Evolutionary conservation across 2,329 filamentous ascomycete species (phyloP), one percentile per base, ranked within the genome.

Genomic region (Fusarium coicis): DNA sequence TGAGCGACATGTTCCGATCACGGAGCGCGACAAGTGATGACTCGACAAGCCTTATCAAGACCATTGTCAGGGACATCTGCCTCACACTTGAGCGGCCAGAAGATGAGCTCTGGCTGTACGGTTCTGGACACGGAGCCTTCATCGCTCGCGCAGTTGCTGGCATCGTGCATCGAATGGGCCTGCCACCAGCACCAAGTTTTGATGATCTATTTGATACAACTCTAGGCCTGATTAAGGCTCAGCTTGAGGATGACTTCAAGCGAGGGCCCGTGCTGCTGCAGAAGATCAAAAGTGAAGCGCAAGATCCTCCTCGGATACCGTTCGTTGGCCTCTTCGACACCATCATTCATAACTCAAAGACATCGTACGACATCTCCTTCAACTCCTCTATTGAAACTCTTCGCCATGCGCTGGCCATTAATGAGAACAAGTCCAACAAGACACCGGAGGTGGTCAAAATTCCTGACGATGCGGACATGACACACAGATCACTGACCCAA

Each of bases 251-350:
- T 3, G 76, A 77, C 34, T 73, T 69, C 28, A 66, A 54, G 9
- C 36, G 61, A 32, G 76, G 74, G 0, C 68, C 71, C 4, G 58
- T 69, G 5, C 30, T 77, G 15, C 19, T 68, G 14, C 59, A 73
- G 37, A 61, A 63, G 57, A 66, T 70, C 37, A 69, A 70, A 23
- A 68, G 46, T 19, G 54, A 70, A 16, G 53, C 63, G 10, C 32
- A 47, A 10, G 60, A 47, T 1, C 65, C 66, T 4, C 76, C 76
- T 5, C 50, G 65, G 10, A 77, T 77, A 39, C 74, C 70, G 1
- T 77, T 77, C 16, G 67, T 78, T 18, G 76, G 76, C 9, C 60
- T 77, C 2, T 78, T 77, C 3, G 76, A 77, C 46, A 73, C 73
- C 0, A 61, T 66, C 12, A 66, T 62, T 40, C 34, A 59, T 30